Evolutionary conservation across 352 stramenopile species (phyloP), one percentile per base, ranked within the genome.

Genomic region (Saprolegnia parasitica): DNA sequence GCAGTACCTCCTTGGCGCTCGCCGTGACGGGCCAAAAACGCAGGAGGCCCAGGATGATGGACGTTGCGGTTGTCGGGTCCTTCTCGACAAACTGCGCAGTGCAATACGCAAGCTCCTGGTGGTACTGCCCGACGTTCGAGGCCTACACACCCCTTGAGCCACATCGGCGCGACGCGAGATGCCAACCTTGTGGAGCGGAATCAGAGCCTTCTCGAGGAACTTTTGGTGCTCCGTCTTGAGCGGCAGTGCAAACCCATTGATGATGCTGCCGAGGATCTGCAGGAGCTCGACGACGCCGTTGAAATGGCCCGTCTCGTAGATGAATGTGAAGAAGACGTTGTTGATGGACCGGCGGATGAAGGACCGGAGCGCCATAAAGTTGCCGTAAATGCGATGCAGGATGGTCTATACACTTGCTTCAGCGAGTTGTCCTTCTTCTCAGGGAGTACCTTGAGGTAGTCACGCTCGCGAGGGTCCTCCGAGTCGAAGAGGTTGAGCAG

Each of bases 81-180:
- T 99, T 99, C 77, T 99, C 96, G 23, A 99, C 96, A 68, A 98
- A 99, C 78, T 99, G 96, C 62, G 98, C 98, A 32, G 98, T 98
- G 83, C 97, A 99, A 78, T 99, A 99, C 4, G 95, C 98, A 9
- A 99, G 78, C 74, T 99, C 97, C 73, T 99, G 96, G 72, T 99
- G 97, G 74, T 99, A 99, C 67, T 98, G 88, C 49, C 86, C 83
- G n/a, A 99, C 81, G 71, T 91, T 97, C 58, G 73, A 74, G 39
- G 73, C 95, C 93, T 71, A 86, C 29, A 32, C 15, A 16, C 29
- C 20, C 37, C 35, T 35, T 21, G 26, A 65, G 10, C 21, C 5
- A 20, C 29, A 8, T 32, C 11, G 18, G n/a, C 4, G 23, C 3
- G 63, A 5, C 15, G 32, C 26, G 29, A 29, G 20, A 23, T 26